Conservation (phyloP, 2,329 filamentous ascomycete genomes). For the Mycosphaerella sp. region DNA sequence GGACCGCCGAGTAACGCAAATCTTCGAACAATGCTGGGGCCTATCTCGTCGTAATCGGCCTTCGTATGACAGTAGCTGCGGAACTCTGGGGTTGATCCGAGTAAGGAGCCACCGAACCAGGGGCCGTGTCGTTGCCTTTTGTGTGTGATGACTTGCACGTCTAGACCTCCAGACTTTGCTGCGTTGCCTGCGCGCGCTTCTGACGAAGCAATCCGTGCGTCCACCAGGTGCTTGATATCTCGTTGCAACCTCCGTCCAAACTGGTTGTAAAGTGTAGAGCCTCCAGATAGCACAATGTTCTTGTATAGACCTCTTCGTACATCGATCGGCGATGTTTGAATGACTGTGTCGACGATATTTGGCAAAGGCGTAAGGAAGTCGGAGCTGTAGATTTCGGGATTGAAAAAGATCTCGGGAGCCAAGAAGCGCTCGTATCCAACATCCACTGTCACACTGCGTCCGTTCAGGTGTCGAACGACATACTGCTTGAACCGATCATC, state of each 20-base stretch:
- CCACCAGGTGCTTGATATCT: slow-evolving; percentile 93
- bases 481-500: slow-evolving; percentile 82
- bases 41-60: slow-evolving; percentile 83
- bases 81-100: slow-evolving; percentile 97
- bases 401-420: slow-evolving; percentile 99
- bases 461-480: slow-evolving; percentile 76
- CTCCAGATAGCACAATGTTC: slow-evolving; percentile 97
- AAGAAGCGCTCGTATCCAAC: slow-evolving; percentile 98
- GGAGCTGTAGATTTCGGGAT: slow-evolving; percentile 98
- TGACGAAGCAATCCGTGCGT: slow-evolving; percentile 84
- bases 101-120: slow-evolving; percentile 95
- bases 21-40: slow-evolving; percentile 87
- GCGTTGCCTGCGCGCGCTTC: slow-evolving; percentile 80
- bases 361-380: slow-evolving; percentile 96
- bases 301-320: slow-evolving; percentile 97
- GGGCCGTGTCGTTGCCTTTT: slow-evolving; percentile 95
- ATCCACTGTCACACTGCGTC: slow-evolving; percentile 77
- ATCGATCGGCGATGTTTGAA: slow-evolving; percentile 96
- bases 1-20: slow-evolving; percentile 92
- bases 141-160: slow-evolving; percentile 95
- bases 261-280: slow-evolving; percentile 96
- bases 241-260: slow-evolving; percentile 93
- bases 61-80: slow-evolving; percentile 91
- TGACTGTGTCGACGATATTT: slow-evolving; percentile 89
- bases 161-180: slow-evolving; percentile 85